A percentile compares a stretch with the other conserved stretches of the same genome.
Conservation (phyloP, 2,329 filamentous ascomycete species). For the Aspergillus jensenii region DNA sequence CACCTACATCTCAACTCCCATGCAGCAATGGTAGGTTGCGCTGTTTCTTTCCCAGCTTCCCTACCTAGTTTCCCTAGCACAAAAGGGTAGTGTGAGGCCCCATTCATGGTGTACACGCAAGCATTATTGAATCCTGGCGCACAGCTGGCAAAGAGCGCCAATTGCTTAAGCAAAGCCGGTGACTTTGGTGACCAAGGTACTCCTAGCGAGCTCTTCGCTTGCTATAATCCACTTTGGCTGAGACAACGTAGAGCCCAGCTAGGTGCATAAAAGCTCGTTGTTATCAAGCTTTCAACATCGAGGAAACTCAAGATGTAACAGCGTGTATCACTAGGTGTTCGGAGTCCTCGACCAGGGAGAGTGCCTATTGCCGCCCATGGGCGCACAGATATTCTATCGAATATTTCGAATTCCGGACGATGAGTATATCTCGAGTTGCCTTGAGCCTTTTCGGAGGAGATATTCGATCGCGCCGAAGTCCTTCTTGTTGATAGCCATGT, state of each 20-base stretch:
- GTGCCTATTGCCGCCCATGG: not conserved
- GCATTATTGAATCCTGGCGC: not conserved
- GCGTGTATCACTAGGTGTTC: not conserved
- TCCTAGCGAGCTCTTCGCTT: not conserved
- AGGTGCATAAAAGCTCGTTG: not conserved
- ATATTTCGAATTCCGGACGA: slow-evolving; percentile 79
- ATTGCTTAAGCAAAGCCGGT: not conserved
- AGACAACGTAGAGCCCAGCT: not conserved
- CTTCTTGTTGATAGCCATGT: slow-evolving; percentile 69
- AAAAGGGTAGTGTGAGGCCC: not conserved
- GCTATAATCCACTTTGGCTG: not conserved
- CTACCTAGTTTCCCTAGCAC: not conserved
- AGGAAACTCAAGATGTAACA: not conserved
- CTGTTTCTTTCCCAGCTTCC: not conserved
- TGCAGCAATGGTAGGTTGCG: not conserved
- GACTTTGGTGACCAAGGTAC: not conserved
- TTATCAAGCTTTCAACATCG: not conserved
- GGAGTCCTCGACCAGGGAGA: not conserved
- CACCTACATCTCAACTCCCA: not conserved
- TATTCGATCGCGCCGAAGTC: slow-evolving; percentile 87
- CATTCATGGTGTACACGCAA: not conserved
- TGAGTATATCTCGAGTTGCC: slow-evolving; percentile 81
- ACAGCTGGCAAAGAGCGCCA: not conserved
- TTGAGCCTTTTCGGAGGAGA: slow-evolving; percentile 73
- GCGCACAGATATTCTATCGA: slow-evolving; percentile 19